phyloP scores from a whole-genome alignment of 768 basidiomycete species.

The Rhodotorula babjevae region DNA sequence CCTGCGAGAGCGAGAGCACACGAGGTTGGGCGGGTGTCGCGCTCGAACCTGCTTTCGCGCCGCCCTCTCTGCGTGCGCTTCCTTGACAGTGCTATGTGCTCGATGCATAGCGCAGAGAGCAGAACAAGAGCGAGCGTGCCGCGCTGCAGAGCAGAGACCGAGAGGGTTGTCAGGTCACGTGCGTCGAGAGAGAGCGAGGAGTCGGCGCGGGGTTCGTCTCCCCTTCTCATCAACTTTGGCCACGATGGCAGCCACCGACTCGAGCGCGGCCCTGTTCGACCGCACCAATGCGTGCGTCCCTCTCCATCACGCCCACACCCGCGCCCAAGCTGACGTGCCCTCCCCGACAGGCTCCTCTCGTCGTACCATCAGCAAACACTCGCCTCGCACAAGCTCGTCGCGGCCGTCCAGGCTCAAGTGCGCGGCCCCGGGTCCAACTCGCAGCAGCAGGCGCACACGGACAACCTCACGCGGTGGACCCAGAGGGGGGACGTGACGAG shows the following conservation, averaged over 20 bases:
- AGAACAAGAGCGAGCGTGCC: too few relatives aligned
- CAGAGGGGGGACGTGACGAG: conserved; percentile 15
- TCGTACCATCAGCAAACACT: conserved; percentile 8
- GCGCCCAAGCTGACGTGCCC: too few relatives aligned
- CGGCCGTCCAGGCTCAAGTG: conserved; percentile 2
- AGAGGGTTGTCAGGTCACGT: neutral
- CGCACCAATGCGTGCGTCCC: conserved; percentile 25
- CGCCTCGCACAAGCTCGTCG: conserved; percentile 5
- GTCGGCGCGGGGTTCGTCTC: neutral
- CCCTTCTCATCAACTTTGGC: too few relatives aligned
- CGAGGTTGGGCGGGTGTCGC: too few relatives aligned
- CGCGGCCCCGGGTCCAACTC: neutral
- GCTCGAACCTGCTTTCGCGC: too few relatives aligned
- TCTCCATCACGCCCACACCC: neutral
- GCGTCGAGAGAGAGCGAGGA: neutral
- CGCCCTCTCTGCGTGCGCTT: too few relatives aligned
- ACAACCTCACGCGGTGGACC: conserved; percentile 28
- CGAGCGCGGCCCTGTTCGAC: conserved; percentile 6
- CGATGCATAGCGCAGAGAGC: too few relatives aligned
- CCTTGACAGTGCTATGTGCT: too few relatives aligned
- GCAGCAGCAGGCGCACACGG: conserved; percentile 5
- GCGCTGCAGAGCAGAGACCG: too few relatives aligned
- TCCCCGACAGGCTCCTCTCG: conserved; percentile 9
- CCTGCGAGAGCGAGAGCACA: too few relatives aligned
- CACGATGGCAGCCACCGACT: neutral